Conservation (phyloP, 331 rosid genomes). For the Dryas integrifolia region DNA sequence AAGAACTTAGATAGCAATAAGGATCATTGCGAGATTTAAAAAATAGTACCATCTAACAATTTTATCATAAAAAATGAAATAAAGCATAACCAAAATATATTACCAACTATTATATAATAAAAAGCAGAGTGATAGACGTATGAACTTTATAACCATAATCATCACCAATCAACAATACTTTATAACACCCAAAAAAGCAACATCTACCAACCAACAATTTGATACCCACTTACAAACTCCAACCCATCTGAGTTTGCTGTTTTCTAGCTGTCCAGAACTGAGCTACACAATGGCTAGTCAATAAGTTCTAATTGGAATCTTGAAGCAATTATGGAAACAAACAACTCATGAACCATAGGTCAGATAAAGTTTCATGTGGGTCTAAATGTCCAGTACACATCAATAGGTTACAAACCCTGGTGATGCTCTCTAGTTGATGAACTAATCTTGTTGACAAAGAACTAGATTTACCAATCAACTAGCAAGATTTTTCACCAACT, state of each 20-base stretch:
- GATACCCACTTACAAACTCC: neutral
- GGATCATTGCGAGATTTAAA: neutral
- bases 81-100: neutral
- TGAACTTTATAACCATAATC: neutral
- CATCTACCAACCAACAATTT: neutral
- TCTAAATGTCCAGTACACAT: neutral
- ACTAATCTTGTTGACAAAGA: neutral
- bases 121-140: no score
- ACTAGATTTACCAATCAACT: neutral
- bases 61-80: neutral
- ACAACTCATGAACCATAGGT: neutral
- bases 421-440: neutral
- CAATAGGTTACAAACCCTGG: neutral
- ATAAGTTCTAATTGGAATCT: neutral
- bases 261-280: neutral
- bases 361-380: neutral
- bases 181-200: neutral
- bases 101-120: neutral
- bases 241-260: neutral
- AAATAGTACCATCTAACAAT: neutral
- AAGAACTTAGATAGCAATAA: no score
- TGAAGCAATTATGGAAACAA: neutral
- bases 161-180: neutral
- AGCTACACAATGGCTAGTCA: neutral
- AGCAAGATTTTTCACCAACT: no score